Evolutionary conservation across 192 early-diverging fungal genomes (phyloP).

Genomic region (Lobosporangium transversale): DNA sequence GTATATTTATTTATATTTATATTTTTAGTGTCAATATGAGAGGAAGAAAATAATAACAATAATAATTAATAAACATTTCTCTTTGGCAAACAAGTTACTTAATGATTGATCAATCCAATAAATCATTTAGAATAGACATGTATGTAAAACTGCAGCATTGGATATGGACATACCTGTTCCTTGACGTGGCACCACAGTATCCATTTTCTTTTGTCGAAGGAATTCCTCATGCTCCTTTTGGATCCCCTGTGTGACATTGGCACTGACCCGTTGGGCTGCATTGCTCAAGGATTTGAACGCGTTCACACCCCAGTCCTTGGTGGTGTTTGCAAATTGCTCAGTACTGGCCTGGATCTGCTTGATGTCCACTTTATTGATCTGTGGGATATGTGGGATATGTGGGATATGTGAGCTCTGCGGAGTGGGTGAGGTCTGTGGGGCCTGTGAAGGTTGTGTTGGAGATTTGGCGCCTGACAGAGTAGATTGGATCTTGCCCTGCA

Average conservation of each 20-base stretch:
- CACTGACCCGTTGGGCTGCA: slow-evolving; percentile 39
- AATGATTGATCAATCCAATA: too few species aligned
- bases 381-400: slow-evolving; percentile 7
- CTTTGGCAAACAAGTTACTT: too few species aligned
- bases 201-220: slow-evolving; percentile 57
- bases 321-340: slow-evolving; percentile 41
- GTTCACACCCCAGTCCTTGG: slow-evolving; percentile 47
- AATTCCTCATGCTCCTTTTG: slow-evolving; percentile 60
- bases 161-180: slow-evolving; percentile 60
- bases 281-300: slow-evolving; percentile 45
- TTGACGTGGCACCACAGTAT: slow-evolving; percentile 46
- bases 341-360: slow-evolving; percentile 38
- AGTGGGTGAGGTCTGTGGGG: too few species aligned
- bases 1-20: background rate
- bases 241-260: slow-evolving; percentile 52
- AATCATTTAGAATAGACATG: too few species aligned
- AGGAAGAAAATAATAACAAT: background rate
- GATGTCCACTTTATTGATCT: slow-evolving; percentile 35
- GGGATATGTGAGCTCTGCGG: slow-evolving; percentile 5
- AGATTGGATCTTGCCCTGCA: slow-evolving; percentile 42
- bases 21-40: background rate
- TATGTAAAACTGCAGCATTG: too few species aligned
- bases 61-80: too few species aligned
- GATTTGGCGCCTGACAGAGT: slow-evolving; percentile 33
- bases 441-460: slow-evolving; percentile 6